phyloP scores from a whole-genome alignment of 768 basidiomycete species.

The Agrocybe chaxingu region DNA sequence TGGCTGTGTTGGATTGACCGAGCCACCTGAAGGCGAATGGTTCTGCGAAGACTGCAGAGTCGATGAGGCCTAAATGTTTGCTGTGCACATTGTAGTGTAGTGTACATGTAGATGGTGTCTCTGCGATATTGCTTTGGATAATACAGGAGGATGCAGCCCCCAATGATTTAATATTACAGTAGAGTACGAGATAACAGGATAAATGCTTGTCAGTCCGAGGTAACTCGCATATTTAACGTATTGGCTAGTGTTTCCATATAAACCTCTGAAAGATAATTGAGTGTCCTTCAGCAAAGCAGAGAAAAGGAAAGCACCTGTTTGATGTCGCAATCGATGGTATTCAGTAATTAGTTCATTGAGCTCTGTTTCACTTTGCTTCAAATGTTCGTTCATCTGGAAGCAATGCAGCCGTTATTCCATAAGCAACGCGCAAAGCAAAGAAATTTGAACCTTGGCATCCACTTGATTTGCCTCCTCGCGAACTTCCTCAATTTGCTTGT shows the following conservation, averaged over 20 bases:
- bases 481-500: slow-evolving; percentile 74
- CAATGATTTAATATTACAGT: background rate
- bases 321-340: slow-evolving; percentile 79
- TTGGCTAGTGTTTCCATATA: slow-evolving; percentile 87
- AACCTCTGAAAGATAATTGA: slow-evolving; percentile 47
- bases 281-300: slow-evolving; percentile 2
- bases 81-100: slow-evolving; percentile 3
- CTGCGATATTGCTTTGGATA: background rate
- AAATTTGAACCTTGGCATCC: slow-evolving; percentile 53
- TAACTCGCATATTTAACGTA: slow-evolving; percentile 61
- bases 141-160: background rate
- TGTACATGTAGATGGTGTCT: background rate
- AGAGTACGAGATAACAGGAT: background rate
- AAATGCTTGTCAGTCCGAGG: slow-evolving; percentile 16
- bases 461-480: slow-evolving; percentile 66
- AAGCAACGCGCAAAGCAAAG: background rate
- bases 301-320: slow-evolving; percentile 51
- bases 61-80: slow-evolving; percentile 24
- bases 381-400: slow-evolving; percentile 69
- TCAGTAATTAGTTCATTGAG: slow-evolving; percentile 79
- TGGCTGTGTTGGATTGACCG: slow-evolving; percentile 57
- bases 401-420: background rate
- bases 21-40: slow-evolving; percentile 65
- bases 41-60: slow-evolving; percentile 65
- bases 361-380: slow-evolving; percentile 71